Conservation (phyloP, 2,329 filamentous ascomycete genomes). For the Penicillium sclerotiorum region DNA sequence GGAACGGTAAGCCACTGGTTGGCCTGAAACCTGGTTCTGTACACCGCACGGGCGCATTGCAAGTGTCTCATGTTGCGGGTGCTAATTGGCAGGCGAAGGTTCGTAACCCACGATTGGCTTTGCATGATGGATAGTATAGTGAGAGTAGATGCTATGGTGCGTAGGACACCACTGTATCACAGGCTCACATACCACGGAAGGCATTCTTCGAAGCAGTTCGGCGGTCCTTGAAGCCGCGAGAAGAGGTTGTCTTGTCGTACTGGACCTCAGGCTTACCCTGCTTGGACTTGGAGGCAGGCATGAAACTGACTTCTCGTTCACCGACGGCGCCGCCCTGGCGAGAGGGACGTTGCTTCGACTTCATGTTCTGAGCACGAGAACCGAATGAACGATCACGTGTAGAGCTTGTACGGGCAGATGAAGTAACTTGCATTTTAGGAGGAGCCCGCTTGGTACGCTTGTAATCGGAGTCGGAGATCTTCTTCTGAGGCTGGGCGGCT, state of each 20-base stretch:
- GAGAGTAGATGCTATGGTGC: not conserved
- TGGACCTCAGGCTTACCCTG: slow-evolving; percentile 26
- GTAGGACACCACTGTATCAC: not conserved
- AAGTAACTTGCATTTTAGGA: slow-evolving; percentile 61
- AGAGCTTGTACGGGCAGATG: slow-evolving; percentile 49
- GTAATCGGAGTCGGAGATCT: slow-evolving; percentile 60
- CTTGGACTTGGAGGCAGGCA: slow-evolving; percentile 52
- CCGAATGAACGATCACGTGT: slow-evolving; percentile 60
- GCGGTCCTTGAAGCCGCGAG: slow-evolving; percentile 43
- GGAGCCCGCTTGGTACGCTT: slow-evolving; percentile 54
- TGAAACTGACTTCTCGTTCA: slow-evolving; percentile 63
- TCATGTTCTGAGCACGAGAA: slow-evolving; percentile 53
- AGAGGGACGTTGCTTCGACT: slow-evolving; percentile 36
- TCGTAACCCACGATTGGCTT: too few relatives aligned
- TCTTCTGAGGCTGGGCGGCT: too few relatives aligned
- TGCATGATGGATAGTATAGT: too few relatives aligned
- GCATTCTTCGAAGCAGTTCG: slow-evolving; percentile 54
- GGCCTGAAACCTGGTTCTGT: too few relatives aligned
- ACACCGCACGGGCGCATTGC: too few relatives aligned
- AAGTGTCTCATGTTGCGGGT: too few relatives aligned
- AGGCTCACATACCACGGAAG: slow-evolving; percentile 48
- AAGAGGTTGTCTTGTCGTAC: slow-evolving; percentile 19
- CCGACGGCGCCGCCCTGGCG: slow-evolving; percentile 44
- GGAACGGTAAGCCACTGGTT: too few relatives aligned
- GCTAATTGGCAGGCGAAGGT: too few relatives aligned